Conservation (phyloP, 2,329 filamentous ascomycete genomes). For the Diaporthe vexans region DNA sequence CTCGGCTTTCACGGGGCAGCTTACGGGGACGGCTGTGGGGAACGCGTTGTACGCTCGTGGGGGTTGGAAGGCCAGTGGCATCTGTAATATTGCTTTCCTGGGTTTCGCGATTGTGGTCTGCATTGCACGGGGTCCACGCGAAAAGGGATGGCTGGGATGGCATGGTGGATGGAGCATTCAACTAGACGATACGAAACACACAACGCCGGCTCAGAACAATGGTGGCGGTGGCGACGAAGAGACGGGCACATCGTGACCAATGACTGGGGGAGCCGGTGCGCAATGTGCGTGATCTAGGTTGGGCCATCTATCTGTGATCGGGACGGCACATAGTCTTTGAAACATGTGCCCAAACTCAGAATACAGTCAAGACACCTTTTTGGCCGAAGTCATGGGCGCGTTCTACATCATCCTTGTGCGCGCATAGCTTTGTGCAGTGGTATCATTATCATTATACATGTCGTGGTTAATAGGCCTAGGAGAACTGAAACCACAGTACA, state of each 20-base stretch:
- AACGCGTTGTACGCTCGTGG: slow-evolving; percentile 51
- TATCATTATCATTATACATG: not conserved
- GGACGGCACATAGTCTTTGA: too few relatives aligned
- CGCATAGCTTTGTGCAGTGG: not conserved
- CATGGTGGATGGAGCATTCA: slow-evolving; percentile 56
- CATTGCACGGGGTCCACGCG: slow-evolving; percentile 55
- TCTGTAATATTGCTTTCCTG: slow-evolving; percentile 57
- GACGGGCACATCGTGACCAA: not conserved
- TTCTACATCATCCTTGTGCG: not conserved
- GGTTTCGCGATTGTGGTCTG: slow-evolving; percentile 53
- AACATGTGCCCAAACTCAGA: too few relatives aligned
- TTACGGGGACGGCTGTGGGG: slow-evolving; percentile 67
- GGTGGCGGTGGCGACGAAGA: not conserved
- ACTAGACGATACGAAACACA: not conserved
- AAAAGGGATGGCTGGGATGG: slow-evolving; percentile 60
- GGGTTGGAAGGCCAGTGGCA: slow-evolving; percentile 64
- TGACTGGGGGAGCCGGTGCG: not conserved
- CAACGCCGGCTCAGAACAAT: not conserved
- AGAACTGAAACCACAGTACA: not conserved
- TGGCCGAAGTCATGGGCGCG: not conserved
- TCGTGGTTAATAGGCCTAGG: not conserved
- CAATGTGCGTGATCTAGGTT: too few relatives aligned
- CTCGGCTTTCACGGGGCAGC: slow-evolving; percentile 79
- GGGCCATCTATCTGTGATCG: too few relatives aligned
- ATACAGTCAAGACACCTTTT: too few relatives aligned